Evolutionary conservation across 768 basidiomycete genomes (phyloP).

Genomic region (Melanogaster broomeanus): DNA sequence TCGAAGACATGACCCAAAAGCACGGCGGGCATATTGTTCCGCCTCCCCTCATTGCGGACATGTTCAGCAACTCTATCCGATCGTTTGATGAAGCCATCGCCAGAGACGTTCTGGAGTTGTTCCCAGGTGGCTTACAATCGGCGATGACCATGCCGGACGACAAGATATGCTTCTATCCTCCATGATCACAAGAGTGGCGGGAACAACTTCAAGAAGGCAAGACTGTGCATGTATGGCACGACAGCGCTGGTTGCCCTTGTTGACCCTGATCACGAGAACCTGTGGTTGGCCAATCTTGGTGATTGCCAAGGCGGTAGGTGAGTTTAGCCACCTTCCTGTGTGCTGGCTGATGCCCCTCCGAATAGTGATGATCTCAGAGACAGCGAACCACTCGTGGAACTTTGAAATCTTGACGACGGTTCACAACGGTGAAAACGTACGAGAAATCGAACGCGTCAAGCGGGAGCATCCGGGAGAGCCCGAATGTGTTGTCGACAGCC

Average conservation of each 20-base stretch:
- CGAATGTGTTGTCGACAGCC: slow-evolving; percentile 63
- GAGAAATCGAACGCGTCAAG: slow-evolving; percentile 64
- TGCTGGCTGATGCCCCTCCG: slow-evolving; percentile 7
- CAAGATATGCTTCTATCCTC: slow-evolving; percentile 57
- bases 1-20: slow-evolving; percentile 43
- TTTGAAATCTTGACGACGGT: slow-evolving; percentile 60
- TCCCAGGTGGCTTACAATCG: slow-evolving; percentile 53
- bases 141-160: slow-evolving; percentile 54
- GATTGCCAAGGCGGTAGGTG: slow-evolving; percentile 76
- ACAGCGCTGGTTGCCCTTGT: slow-evolving; percentile 74
- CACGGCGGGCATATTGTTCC: slow-evolving; percentile 41
- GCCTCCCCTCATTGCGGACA: slow-evolving; percentile 53
- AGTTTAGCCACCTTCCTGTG: slow-evolving; percentile 2
- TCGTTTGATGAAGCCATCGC: slow-evolving; percentile 70
- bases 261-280: slow-evolving; percentile 64
- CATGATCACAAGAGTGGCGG: slow-evolving; percentile 63
- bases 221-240: slow-evolving; percentile 78
- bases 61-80: slow-evolving; percentile 57
- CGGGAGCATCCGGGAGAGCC: slow-evolving; percentile 69
- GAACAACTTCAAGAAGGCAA: slow-evolving; percentile 61
- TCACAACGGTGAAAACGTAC: slow-evolving; percentile 71
- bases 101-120: slow-evolving; percentile 61
- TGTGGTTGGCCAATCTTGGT: slow-evolving; percentile 82
- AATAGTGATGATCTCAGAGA: slow-evolving; percentile 53
- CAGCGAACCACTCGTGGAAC: slow-evolving; percentile 53